Base-by-base conservation (phyloP, 345 rosid genomes). In the Lenwebbia sp. region DNA sequence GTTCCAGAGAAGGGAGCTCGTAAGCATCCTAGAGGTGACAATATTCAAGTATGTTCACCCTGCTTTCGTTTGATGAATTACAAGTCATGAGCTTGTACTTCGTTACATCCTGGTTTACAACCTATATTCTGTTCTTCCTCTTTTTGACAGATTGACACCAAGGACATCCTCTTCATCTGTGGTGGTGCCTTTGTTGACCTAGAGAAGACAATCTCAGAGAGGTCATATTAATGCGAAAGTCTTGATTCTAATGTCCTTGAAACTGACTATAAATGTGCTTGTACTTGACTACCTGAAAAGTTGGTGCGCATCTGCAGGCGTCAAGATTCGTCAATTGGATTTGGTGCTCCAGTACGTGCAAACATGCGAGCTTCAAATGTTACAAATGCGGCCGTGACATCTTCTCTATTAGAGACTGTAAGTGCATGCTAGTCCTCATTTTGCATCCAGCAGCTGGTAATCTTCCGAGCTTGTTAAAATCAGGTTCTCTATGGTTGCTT, bases 1-100 rank as follows among this genome's bases (percentile, higher is more conserved):
- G 99, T 98, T 86, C 99, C 99, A 52, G 99, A 96, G 91, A 96
- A 98, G 90, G 99, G 99, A 86, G 99, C 99, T 90, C 91, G 99
- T 81, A 98, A 98, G 93, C 99, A 98, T 89, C 99, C 99, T 40
- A 92, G 99, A 90, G 99, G 99, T 84, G 99, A 98, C 88, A 96
- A 98, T 89, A 98, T 98, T 90, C 99, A 98, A 99, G 99, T 96
- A 91, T n/a, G 50, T 82, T 37, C 60, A 40, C 22, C 21, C 28
- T 50, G 51, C 47, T 50, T 84, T 17, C 3, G 3, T 78, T 25
- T 76, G 10, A 85, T 40, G 15, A 76, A 85, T 74, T 21, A 33
- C 26, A 15, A 10, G 37, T n/a, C 37, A 7, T 28, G 44, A 75
- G 33, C 17, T 22, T 49, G 21, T 40, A 4, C 37, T 49, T 85